Evolutionary conservation across 2,329 filamentous ascomycete genomes (phyloP), one percentile per base, ranked within the genome.

Genomic region (Acephala macrosclerotiorum): DNA sequence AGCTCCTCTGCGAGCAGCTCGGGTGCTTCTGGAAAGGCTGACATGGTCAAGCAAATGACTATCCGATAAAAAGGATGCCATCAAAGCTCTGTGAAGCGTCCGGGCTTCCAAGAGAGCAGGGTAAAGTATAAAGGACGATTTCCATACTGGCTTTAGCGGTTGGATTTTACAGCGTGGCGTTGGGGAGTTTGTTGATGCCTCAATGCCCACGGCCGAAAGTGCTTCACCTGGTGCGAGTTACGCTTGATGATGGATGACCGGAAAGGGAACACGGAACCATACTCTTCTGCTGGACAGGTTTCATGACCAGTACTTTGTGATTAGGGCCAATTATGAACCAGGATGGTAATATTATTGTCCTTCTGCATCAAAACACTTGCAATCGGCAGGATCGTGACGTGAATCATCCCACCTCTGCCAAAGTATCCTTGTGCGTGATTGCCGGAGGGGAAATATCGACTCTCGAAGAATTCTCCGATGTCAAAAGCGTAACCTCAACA

Each of bases 41-140:
- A 92, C 75, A 91, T 95, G 85, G 89, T 89, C 77, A 97, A 97
- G 89, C 93, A 95, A 80, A 97, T 97, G 91, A 97, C 94, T 55
- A 95, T 95, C 78, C 90, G 92, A 77, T 96, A 88, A 85, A 72
- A 51, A 35, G 65, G 56, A 66, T 57, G 55, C 70, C 62, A 68
- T 71, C 60, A 68, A 70, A 56, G 65, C 66, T 71, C 70, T 69
- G 55, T 59, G 69, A 72, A 68, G 68, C 58, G 70, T 69, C 64
- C 68, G 65, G 69, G 69, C 63, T 70, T 74, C 63, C 57, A 61
- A 62, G 60, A 66, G 66, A 71, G 68, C 70, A 58, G 70, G 73
- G 75, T 73, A 74, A 74, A 76, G 75, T 77, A 76, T 75, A 60
- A 69, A 68, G 64, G 55, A 63, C 20, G 5, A 60, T 61, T 75